These are phyloP conservation scores for Chamaenerion angustifolium DNA, from an alignment of 345 rosid species.

Conservation along the genomic window DNA sequence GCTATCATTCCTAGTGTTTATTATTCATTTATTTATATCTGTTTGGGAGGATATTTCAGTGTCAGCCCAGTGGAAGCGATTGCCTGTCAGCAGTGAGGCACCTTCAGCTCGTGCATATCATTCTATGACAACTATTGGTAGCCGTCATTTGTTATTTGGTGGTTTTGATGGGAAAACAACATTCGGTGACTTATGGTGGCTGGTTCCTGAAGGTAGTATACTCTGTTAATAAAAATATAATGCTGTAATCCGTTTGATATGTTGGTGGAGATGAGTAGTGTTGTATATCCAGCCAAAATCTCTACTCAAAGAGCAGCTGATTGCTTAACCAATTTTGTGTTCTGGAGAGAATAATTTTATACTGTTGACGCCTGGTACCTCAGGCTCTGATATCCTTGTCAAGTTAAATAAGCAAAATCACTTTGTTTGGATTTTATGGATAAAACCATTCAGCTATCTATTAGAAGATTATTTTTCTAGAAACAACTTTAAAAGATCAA, in stretches of 20 bases:
- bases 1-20: not conserved
- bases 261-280: too few species aligned
- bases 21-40: constrained; percentile 1
- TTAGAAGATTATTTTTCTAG: too few species aligned
- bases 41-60: constrained; percentile 26
- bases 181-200: constrained; percentile 91
- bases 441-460: too few species aligned
- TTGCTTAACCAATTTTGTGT: too few species aligned
- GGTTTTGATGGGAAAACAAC: constrained; percentile 93
- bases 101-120: constrained; percentile 97
- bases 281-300: too few species aligned
- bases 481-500: too few species aligned
- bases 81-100: constrained; percentile 50
- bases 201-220: constrained; percentile 78
- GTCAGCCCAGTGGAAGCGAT: constrained; percentile 90
- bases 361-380: too few species aligned
- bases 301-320: too few species aligned
- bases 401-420: too few species aligned
- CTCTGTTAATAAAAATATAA: not conserved
- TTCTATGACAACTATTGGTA: constrained; percentile 56
- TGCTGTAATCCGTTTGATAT: not conserved
- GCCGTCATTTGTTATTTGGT: constrained; percentile 76
- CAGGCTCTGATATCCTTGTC: too few species aligned
- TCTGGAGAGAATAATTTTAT: too few species aligned
- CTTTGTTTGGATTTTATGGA: too few species aligned